A percentile compares a stretch with the other conserved stretches of the same genome.
These are phyloP conservation scores for Scorias spongiosa DNA, from an alignment of 2,329 filamentous ascomycete species.

Conservation along the genomic window DNA sequence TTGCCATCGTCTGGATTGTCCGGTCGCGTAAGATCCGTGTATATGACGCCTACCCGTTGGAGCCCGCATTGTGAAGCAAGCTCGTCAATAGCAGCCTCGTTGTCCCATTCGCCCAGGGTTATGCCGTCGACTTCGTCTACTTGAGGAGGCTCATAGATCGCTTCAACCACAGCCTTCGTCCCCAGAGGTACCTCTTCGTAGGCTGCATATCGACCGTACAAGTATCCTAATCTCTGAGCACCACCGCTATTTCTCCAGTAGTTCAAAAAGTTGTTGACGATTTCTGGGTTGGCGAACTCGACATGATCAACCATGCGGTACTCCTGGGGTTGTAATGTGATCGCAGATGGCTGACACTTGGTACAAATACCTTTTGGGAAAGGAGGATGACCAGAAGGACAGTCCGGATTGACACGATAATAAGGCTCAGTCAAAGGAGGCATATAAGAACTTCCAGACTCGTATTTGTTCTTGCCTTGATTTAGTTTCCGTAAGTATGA, in stretches of 20 bases:
- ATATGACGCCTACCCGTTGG: slow-evolving; percentile 81
- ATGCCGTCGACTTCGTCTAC: slow-evolving; percentile 78
- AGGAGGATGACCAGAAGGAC: slow-evolving; percentile 78
- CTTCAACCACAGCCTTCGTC: slow-evolving; percentile 88
- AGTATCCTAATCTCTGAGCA: slow-evolving; percentile 67
- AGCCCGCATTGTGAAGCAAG: slow-evolving; percentile 72
- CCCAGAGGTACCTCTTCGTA: slow-evolving; percentile 88
- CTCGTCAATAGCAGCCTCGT: slow-evolving; percentile 66
- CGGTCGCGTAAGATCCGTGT: slow-evolving; percentile 71
- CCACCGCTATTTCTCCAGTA: slow-evolving; percentile 84
- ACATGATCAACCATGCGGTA: slow-evolving; percentile 98
- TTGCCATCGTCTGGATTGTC: slow-evolving; percentile 60
- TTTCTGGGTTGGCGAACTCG: slow-evolving; percentile 71
- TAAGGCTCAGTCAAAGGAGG: slow-evolving; percentile 86
- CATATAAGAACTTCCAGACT: slow-evolving; percentile 87
- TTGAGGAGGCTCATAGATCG: slow-evolving; percentile 92
- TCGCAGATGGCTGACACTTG: slow-evolving; percentile 94
- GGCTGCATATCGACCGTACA: slow-evolving; percentile 82
- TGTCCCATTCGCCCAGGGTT: slow-evolving; percentile 69
- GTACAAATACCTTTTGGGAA: slow-evolving; percentile 97
- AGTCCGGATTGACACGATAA: slow-evolving; percentile 75
- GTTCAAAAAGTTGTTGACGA: slow-evolving; percentile 82
- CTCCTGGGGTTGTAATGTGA: slow-evolving; percentile 81
- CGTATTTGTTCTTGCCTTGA: slow-evolving; percentile 87
- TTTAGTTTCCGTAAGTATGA: slow-evolving; percentile 90